Conservation (phyloP, 441 rosid species). For the Brassica balearica region DNA sequence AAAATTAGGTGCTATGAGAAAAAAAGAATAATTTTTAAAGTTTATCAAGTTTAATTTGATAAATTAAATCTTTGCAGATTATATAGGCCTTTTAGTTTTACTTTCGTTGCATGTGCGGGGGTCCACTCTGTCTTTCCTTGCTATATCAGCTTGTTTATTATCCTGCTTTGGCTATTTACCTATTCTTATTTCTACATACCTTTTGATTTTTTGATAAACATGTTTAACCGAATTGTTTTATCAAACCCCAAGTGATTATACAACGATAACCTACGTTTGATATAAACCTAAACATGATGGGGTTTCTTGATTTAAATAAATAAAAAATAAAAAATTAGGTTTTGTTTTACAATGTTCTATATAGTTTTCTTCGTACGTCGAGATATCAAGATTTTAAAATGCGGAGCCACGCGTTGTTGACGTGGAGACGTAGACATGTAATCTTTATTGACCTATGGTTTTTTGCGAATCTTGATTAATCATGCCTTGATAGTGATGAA, state of each 20-base stretch:
- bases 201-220: neutral
- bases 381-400: conserved; percentile 9
- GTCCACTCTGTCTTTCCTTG: neutral
- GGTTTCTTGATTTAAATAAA: neutral
- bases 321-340: neutral
- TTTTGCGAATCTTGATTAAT: conserved; percentile 13
- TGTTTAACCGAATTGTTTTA: neutral
- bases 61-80: neutral
- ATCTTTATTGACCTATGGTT: conserved; percentile 7
- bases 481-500: neutral
- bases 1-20: neutral
- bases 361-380: neutral
- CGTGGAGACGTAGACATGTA: conserved; percentile 31
- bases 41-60: neutral
- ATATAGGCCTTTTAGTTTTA: neutral
- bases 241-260: neutral
- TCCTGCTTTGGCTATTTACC: neutral
- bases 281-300: neutral
- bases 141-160: too few relatives aligned
- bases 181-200: neutral
- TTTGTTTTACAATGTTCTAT: neutral
- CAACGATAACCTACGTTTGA: neutral
- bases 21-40: neutral
- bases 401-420: conserved; percentile 33
- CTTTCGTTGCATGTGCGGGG: neutral